Percentiles rank a stretch among this genome's conserved stretches.
phyloP scores from a whole-genome alignment of 768 basidiomycete species.

The Suillus decipiens region DNA sequence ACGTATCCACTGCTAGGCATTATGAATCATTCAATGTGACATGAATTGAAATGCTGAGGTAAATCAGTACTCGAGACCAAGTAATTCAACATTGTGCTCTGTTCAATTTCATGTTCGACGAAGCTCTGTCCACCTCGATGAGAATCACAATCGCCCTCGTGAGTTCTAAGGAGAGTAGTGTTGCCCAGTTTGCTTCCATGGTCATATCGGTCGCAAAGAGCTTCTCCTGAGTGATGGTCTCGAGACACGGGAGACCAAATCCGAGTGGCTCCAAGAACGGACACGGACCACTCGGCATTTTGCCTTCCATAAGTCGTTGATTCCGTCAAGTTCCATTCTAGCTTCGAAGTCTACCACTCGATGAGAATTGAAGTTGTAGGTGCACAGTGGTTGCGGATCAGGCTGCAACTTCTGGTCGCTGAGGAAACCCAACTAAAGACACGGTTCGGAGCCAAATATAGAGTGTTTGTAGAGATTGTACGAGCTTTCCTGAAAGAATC shows the following conservation, averaged over 20 bases:
- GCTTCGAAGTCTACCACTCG: background rate
- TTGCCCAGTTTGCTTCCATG: background rate
- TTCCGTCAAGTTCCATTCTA: background rate
- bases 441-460: background rate
- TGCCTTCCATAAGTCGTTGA: background rate
- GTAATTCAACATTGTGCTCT: too few species aligned
- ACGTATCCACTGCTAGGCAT: too few species aligned
- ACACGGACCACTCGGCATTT: background rate
- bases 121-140: background rate
- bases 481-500: background rate
- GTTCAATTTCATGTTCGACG: background rate
- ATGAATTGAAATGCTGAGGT: background rate
- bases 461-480: background rate
- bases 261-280: background rate
- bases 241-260: background rate
- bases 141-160: background rate
- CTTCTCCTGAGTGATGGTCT: background rate
- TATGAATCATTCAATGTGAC: background rate
- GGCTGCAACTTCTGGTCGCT: background rate
- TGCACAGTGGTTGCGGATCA: background rate
- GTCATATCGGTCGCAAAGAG: background rate
- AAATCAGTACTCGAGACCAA: background rate
- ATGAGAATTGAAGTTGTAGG: background rate
- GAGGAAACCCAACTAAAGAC: background rate
- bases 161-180: background rate